Evolutionary conservation across 2,329 filamentous ascomycete genomes (phyloP), one percentile per base, ranked within the genome.

Genomic region (Alternaria viburni): DNA sequence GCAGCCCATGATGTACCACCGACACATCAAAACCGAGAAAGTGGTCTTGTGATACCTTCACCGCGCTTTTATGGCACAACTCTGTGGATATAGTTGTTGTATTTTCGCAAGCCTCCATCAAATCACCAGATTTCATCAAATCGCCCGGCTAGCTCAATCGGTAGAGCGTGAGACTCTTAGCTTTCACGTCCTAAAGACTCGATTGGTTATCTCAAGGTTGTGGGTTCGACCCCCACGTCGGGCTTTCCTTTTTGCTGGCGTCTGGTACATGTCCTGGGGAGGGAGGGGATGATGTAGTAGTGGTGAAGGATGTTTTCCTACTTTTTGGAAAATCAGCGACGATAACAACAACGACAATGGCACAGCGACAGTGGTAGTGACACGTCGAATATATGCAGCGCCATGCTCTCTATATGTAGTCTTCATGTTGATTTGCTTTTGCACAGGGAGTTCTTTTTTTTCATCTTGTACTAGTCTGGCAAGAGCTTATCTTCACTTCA

Each of bases 121-220:
- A 19, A 52, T 52, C 19, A 32, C 4, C 7, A 17, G 19, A 23
- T 52, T 25, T n/a, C 49, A 36, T 41, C 49, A 36, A 41, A 52
- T 43, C 21, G 67, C 67, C 67, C 58, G 65, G 67, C 60, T 69
- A 64, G 67, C 75, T 76, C 74, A 78, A 79, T 79, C 77, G 77
- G 77, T 79, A 80, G 77, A 78, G 77, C 77, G 75, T 79, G 72
- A 79, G 77, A 78, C 77, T 79, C 77, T 80, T 79, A 79, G 61
- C 52, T 54, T 54, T 54, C 52, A 54, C 52, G 52, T 54, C 52
- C 32, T 54, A 25, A 54, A 54, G 52, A 54, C 52, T 43, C 52
- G 52, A 54, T 54, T 54, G 52, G 52, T 54, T 54, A 54, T 54
- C 52, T 54, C 52, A 54, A 54, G 52, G 52, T 54, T 54, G 52